Conservation (phyloP, 2,329 filamentous ascomycete genomes). For the Exserohilum turcica region DNA sequence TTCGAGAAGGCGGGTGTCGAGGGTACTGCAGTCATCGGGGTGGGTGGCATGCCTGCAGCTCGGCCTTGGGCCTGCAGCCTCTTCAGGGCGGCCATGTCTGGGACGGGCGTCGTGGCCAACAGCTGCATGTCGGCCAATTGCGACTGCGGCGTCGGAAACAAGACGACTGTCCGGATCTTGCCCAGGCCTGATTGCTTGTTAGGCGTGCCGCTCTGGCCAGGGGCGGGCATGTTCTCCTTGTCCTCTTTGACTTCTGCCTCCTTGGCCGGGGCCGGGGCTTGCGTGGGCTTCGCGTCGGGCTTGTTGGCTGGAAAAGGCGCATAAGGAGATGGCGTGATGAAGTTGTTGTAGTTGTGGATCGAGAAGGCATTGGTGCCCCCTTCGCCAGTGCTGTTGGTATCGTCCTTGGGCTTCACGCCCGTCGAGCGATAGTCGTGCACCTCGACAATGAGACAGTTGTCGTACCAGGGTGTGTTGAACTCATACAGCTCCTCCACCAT, state of each 20-base stretch:
- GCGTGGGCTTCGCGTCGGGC: constrained; percentile 31
- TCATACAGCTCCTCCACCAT: constrained; percentile 78
- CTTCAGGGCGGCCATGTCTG: constrained; percentile 56
- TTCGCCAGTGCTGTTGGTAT: constrained; percentile 55
- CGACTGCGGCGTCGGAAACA: constrained; percentile 81
- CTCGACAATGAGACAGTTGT: constrained; percentile 89
- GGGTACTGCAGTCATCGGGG: constrained; percentile 61
- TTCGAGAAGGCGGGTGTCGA: constrained; percentile 62
- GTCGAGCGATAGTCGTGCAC: constrained; percentile 84
- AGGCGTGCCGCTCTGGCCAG: constrained; percentile 51
- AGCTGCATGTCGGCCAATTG: constrained; percentile 76
- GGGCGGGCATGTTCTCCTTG: constrained; percentile 64
- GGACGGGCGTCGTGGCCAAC: constrained; percentile 70
- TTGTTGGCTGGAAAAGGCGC: constrained; percentile 66
- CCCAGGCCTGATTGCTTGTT: constrained; percentile 55
- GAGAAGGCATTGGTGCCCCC: constrained; percentile 73
- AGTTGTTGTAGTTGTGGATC: constrained; percentile 89
- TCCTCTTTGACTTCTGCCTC: constrained; percentile 43
- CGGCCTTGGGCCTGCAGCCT: constrained; percentile 55
- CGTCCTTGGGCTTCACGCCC: constrained; percentile 62
- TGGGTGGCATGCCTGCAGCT: constrained; percentile 66
- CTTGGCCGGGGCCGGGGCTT: constrained; percentile 30
- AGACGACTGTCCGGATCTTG: constrained; percentile 75
- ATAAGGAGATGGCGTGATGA: constrained; percentile 86
- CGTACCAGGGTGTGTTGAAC: constrained; percentile 80